Evolutionary conservation across 306 rosid genomes (phyloP).

Genomic region (Medicago ruthenica): DNA sequence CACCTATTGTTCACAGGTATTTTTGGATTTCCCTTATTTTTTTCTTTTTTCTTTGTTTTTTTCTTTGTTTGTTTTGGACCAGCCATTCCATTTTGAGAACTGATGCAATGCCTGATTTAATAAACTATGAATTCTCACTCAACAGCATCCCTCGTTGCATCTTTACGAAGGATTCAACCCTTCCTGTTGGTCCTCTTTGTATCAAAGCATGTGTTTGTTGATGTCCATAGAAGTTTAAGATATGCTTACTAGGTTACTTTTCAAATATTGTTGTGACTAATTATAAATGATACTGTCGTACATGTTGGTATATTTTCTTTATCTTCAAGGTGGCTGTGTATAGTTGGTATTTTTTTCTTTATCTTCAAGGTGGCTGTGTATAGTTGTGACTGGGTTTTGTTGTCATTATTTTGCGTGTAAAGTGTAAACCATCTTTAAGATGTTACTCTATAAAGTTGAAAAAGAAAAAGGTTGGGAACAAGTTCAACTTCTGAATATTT

Average conservation of each 20-base stretch:
- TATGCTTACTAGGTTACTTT: slow-evolving; percentile 14
- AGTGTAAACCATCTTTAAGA: not conserved
- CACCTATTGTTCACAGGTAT: slow-evolving; percentile 93
- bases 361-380: slow-evolving; percentile 4
- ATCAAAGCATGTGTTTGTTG: not conserved
- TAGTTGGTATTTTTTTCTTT: slow-evolving; percentile 4
- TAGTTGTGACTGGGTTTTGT: slow-evolving; percentile 6
- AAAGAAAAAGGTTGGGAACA: slow-evolving; percentile 21
- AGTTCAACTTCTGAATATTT: slow-evolving; percentile 9
- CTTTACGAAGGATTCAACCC: slow-evolving; percentile 19
- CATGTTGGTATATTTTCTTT: slow-evolving; percentile 8
- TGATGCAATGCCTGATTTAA: slow-evolving; percentile 15
- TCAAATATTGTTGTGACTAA: not conserved
- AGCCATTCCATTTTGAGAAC: slow-evolving; percentile 1
- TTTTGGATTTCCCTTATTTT: slow-evolving; percentile 22
- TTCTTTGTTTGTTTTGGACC: slow-evolving; percentile 1
- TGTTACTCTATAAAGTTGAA: slow-evolving; percentile 21
- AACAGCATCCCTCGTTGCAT: slow-evolving; percentile 3
- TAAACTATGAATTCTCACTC: not conserved
- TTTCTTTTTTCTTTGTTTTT: slow-evolving; percentile 1
- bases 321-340: slow-evolving; percentile 4
- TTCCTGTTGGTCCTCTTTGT: slow-evolving; percentile 5
- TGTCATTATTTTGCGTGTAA: slow-evolving; percentile 20
- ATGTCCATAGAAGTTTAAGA: not conserved
- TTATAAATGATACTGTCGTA: slow-evolving; percentile 17